Conservation (phyloP, 345 rosid genomes). For the Eucalyptus globulus region DNA sequence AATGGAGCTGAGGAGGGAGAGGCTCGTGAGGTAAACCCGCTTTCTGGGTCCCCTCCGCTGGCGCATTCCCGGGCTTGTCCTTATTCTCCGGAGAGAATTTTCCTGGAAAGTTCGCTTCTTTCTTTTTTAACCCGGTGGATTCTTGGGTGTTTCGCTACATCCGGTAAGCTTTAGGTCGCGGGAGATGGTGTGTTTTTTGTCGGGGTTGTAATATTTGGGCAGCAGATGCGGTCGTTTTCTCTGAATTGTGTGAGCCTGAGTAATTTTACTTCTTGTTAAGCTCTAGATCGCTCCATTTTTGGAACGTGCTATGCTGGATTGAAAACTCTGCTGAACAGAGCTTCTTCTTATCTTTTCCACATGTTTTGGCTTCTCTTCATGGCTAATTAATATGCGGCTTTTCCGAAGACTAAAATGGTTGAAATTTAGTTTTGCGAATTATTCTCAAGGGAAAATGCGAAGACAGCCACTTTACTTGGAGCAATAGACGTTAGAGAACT, state of each 20-base stretch:
- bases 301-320: background rate
- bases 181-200: background rate
- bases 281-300: background rate
- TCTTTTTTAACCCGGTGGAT: background rate
- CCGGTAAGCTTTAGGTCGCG: background rate
- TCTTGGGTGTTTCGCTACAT: background rate
- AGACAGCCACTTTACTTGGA: background rate
- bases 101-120: background rate
- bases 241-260: background rate
- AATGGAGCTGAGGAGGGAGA: slow-evolving; percentile 59
- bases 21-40: slow-evolving; percentile 35
- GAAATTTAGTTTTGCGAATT: background rate
- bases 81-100: background rate
- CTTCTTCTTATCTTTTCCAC: background rate
- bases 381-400: background rate
- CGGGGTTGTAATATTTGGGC: background rate
- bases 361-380: background rate
- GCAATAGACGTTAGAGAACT: background rate
- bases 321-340: background rate
- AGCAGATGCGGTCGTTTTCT: background rate
- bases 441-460: background rate
- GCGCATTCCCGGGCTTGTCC: background rate
- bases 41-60: background rate
- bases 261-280: background rate
- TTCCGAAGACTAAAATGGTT: background rate